Evolutionary conservation across 2,329 filamentous ascomycete genomes (phyloP).

Genomic region (Aspergillus luchuensis): DNA sequence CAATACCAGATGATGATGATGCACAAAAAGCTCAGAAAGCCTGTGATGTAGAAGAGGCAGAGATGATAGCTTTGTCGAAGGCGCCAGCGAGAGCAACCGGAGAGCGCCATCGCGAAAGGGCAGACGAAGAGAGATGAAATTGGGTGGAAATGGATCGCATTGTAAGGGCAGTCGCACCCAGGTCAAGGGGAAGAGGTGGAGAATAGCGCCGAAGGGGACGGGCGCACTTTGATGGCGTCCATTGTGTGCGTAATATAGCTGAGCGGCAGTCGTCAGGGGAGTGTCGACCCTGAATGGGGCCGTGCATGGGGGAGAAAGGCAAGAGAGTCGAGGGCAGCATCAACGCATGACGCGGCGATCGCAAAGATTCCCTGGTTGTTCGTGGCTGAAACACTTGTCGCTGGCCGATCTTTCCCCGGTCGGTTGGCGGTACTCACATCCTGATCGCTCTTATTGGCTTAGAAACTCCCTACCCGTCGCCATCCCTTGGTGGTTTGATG

Average conservation of each 20-base stretch:
- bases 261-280: neutral
- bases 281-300: constrained; percentile 1
- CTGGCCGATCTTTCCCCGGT: neutral
- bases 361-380: neutral
- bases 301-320: neutral
- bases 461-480: neutral
- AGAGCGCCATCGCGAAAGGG: constrained; percentile 25
- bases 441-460: neutral
- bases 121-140: constrained; percentile 5
- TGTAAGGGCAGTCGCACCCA: constrained; percentile 8
- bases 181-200: constrained; percentile 1
- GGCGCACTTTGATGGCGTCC: neutral
- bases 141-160: constrained; percentile 12
- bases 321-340: neutral
- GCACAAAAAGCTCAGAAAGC: constrained; percentile 21
- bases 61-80: constrained; percentile 25
- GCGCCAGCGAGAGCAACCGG: constrained; percentile 24
- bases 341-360: neutral
- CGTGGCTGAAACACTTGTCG: neutral
- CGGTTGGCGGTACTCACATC: neutral
- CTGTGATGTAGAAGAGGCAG: constrained; percentile 24
- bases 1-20: constrained; percentile 35
- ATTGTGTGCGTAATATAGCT: neutral
- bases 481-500: neutral
- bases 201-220: neutral